Conservation (phyloP, 2,329 filamentous ascomycete species). For the Fusarium brachygibbosum region DNA sequence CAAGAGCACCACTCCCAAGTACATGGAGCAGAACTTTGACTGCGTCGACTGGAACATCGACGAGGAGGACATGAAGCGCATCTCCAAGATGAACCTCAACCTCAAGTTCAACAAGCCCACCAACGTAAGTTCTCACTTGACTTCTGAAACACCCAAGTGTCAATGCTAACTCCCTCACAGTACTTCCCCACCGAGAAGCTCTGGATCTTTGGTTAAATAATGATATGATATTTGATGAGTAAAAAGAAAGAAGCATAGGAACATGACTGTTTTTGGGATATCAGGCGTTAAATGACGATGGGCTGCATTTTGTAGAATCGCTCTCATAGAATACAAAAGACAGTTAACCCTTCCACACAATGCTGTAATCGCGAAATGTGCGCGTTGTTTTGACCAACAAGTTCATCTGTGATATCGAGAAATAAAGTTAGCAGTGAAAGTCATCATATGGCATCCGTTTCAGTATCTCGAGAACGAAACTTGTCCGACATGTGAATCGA, state of each 20-base stretch:
- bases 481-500: constrained; percentile 9
- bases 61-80: constrained; percentile 74
- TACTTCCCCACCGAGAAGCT: constrained; percentile 70
- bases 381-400: neutral
- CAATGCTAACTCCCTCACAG: constrained; percentile 51
- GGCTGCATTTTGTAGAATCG: constrained; percentile 45
- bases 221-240: constrained; percentile 31
- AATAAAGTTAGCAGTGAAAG: neutral
- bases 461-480: neutral
- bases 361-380: neutral
- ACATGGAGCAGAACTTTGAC: constrained; percentile 76
- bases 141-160: too few species aligned
- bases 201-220: constrained; percentile 68
- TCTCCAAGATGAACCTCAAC: constrained; percentile 73
- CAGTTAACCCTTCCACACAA: constrained; percentile 31
- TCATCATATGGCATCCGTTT: neutral
- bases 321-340: constrained; percentile 48
- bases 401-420: neutral
- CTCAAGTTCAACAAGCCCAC: constrained; percentile 84
- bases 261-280: constrained; percentile 46
- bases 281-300: constrained; percentile 47
- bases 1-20: constrained; percentile 71
- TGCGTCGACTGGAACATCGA: constrained; percentile 75
- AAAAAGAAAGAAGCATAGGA: constrained; percentile 38
- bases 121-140: constrained; percentile 65